Evolutionary conservation across 495 filamentous ascomycete genomes (phyloP), one percentile per base, ranked within the genome.

Genomic region (Penicillium robsamsonii): DNA sequence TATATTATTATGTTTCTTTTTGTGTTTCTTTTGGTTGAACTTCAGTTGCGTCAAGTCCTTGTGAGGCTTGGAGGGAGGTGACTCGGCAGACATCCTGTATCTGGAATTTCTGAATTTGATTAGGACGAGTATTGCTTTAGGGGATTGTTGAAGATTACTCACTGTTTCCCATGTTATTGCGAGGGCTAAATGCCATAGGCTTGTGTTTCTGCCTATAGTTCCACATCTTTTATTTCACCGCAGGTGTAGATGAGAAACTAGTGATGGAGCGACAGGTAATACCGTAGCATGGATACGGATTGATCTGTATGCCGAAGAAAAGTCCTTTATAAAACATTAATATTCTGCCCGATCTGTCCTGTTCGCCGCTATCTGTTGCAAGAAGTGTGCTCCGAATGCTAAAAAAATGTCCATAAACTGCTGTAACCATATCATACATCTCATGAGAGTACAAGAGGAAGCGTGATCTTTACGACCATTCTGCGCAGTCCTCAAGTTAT

Each of bases 351-450:
- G 15, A 30, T 18, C 27, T 51, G n/a, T 51, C 35, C n/a, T 9
- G 18, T 29, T 29, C 22, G 35, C 20, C 35, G 49, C 8, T 27
- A 50, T 50, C 17, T 41, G 35, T 7, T 12, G 47, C 17, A 50
- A 25, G 10, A 48, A 50, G 11, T 29, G 25, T 53, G 49, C 12
- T 25, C 13, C 22, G 31, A 47, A 31, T 22, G 45, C 17, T 47
- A 20, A 47, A 31, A 31, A 15, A 47, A 18, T 47, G 45, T 20
- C 27, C 45, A 47, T 31, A 47, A 31, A 5, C 45, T 47, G 45
- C n/a, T 47, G 3, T 47, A 7, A 47, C 45, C 25, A 31, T 47
- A 47, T 47, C 27, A 31, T 47, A 47, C 45, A 47, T 47, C 20
- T 47, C 45, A 47, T 47, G 45, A 46, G 9, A 46, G 29, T 31